A percentile compares a stretch with the other conserved stretches of the same genome.
phyloP scores from a whole-genome alignment of 2,329 filamentous ascomycete genomes.

The Neofusicoccum umdonicola region DNA sequence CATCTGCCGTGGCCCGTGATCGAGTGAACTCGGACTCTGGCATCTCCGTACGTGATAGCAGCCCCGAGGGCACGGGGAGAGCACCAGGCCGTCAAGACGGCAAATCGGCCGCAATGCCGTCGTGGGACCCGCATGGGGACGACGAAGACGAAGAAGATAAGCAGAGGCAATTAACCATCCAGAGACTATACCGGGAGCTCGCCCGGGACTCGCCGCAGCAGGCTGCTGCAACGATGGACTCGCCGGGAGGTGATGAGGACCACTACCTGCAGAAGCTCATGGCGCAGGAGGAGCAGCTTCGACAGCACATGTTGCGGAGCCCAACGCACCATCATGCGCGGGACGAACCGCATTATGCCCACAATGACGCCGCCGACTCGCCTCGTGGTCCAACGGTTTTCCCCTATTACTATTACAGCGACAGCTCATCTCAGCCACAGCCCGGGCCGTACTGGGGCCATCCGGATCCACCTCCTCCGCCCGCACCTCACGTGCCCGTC shows the following conservation, averaged over 20 bases:
- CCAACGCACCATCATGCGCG: slow-evolving; percentile 1
- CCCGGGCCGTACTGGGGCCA: slow-evolving; percentile 9
- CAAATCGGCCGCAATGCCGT: neutral
- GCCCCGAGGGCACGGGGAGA: slow-evolving; percentile 28
- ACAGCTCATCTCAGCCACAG: slow-evolving; percentile 11
- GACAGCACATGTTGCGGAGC: slow-evolving; percentile 9
- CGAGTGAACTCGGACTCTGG: slow-evolving; percentile 24
- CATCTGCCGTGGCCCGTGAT: slow-evolving; percentile 6
- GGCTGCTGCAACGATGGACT: neutral
- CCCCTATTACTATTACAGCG: slow-evolving; percentile 14
- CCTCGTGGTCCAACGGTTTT: slow-evolving; percentile 8
- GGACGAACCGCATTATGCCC: slow-evolving; percentile 16
- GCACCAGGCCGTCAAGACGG: neutral
- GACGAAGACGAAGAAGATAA: slow-evolving; percentile 22
- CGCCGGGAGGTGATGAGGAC: neutral
- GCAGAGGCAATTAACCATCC: slow-evolving; percentile 11
- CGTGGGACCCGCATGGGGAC: neutral
- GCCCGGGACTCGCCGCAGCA: neutral
- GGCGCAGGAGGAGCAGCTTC: slow-evolving; percentile 12
- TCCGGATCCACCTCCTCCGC: slow-evolving; percentile 11
- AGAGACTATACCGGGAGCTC: slow-evolving; percentile 8
- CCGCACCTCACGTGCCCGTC: slow-evolving; percentile 12
- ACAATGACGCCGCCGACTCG: slow-evolving; percentile 1
- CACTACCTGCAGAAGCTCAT: neutral
- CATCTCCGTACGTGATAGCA: slow-evolving; percentile 33